These are phyloP conservation scores for Colletotrichum eremochloae DNA, from an alignment of 2,329 filamentous ascomycete species.

Conservation along the genomic window DNA sequence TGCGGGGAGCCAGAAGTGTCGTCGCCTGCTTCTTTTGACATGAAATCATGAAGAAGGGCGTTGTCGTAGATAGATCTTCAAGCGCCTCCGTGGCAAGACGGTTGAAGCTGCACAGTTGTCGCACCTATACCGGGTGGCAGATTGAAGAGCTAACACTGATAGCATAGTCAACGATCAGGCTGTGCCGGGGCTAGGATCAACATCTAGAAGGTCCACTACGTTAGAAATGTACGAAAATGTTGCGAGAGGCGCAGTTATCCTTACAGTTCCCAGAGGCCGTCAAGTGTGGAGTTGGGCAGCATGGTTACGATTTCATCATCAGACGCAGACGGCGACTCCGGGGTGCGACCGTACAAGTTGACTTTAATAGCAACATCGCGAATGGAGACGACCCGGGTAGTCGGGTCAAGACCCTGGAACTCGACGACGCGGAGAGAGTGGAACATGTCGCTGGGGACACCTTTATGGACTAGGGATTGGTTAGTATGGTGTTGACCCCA, in stretches of 20 bases:
- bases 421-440: conserved; percentile 37
- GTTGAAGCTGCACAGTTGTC: neutral
- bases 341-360: conserved; percentile 25
- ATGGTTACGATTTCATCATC: conserved; percentile 6
- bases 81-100: neutral
- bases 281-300: conserved; percentile 13
- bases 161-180: neutral
- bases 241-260: neutral
- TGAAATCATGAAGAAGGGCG: neutral
- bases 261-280: conserved; percentile 37
- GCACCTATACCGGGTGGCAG: accelerated
- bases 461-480: conserved; percentile 11
- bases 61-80: neutral
- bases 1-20: neutral
- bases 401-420: conserved; percentile 35
- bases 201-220: neutral
- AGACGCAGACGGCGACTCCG: conserved; percentile 6
- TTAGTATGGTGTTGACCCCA: neutral
- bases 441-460: conserved; percentile 29
- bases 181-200: neutral
- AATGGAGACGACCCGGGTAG: conserved; percentile 11
- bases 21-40: too few species aligned
- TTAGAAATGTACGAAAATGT: conserved; percentile 3
- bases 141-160: neutral
- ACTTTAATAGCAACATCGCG: conserved; percentile 37